Evolutionary conservation across 2,329 filamentous ascomycete genomes (phyloP), one percentile per base, ranked within the genome.

Genomic region (Torrubiella hemipterigena): DNA sequence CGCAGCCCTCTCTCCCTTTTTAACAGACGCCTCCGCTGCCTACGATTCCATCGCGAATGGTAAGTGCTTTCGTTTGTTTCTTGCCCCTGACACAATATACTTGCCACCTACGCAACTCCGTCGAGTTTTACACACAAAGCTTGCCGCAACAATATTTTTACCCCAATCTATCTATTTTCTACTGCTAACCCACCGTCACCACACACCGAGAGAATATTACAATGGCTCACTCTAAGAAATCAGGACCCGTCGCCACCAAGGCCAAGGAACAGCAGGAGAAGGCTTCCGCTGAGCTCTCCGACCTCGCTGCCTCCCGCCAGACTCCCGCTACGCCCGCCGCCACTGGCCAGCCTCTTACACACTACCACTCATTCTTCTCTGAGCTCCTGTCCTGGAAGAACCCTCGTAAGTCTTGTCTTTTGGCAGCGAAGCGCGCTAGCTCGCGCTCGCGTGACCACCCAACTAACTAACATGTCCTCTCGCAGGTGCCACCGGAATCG

Each of bases 291-390:
- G 72, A 77, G 57, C 57, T 76, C 40, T 65, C 63, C 47, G 72
- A 70, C 50, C 62, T 76, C 29, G 69, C 69, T 45, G 65, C 65
- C 38, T 51, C 70, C 42, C 69, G 71, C 48, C 63, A 63, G 48
- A 69, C 68, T 30, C 72, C 71, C 33, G 41, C 55, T 30, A 57
- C 60, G 35, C 61, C 62, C 20, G 63, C 72, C 45, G 70, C 69
- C 38, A 75, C 69, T 28, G 72, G 70, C 45, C 72, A 78, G 53
- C 67, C 68, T 30, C 55, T 79, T 48, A 79, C 73, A 36, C 73
- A 78, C 55, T 81, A 80, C 52, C 75, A 81, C 59, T 80, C 74
- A 12, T 73, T 80, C 57, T 81, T 81, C 56, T 69, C 67, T 30
- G 73, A 77, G 52, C 64, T 81, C 35, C 61, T 81, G 38, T 79